Evolutionary conservation across 225 moss, liverwort and hornwort genomes (phyloP).

Genomic region (Straminergon stramineum): DNA sequence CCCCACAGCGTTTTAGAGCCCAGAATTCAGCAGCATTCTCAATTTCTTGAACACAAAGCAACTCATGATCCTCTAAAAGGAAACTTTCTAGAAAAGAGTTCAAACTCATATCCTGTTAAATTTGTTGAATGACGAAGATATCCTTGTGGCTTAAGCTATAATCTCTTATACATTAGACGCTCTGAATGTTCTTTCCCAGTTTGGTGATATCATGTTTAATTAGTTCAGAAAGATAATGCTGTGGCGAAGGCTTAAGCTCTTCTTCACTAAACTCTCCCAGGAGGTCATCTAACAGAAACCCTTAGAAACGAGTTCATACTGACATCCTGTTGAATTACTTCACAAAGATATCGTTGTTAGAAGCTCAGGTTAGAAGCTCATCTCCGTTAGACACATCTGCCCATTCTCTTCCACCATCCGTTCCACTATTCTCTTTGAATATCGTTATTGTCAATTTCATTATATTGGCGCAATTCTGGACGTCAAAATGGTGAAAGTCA

Average conservation of each 20-base stretch:
- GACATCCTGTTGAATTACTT: not conserved
- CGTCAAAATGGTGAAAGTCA: not conserved
- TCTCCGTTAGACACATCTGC: not conserved
- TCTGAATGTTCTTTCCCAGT: too few species aligned
- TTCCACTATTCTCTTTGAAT: not conserved
- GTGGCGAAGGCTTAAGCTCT: not conserved
- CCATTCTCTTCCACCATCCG: not conserved
- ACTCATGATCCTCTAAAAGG: not conserved
- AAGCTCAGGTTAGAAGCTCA: not conserved
- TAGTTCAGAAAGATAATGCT: not conserved
- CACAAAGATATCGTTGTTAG: not conserved
- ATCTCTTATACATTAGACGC: not conserved
- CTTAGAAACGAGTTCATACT: not conserved
- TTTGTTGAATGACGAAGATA: not conserved
- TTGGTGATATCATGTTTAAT: not conserved
- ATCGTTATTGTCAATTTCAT: not conserved
- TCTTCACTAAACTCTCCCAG: not conserved
- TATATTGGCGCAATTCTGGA: not conserved
- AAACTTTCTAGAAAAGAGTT: not conserved
- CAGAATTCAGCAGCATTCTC: not conserved
- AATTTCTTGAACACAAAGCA: not conserved
- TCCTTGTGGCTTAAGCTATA: not conserved
- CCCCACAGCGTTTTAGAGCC: not conserved
- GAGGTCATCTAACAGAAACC: not conserved
- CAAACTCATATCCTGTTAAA: not conserved